Evolutionary conservation across 2,329 filamentous ascomycete genomes (phyloP), one percentile per base, ranked within the genome.

Genomic region (Scedosporium boydii): DNA sequence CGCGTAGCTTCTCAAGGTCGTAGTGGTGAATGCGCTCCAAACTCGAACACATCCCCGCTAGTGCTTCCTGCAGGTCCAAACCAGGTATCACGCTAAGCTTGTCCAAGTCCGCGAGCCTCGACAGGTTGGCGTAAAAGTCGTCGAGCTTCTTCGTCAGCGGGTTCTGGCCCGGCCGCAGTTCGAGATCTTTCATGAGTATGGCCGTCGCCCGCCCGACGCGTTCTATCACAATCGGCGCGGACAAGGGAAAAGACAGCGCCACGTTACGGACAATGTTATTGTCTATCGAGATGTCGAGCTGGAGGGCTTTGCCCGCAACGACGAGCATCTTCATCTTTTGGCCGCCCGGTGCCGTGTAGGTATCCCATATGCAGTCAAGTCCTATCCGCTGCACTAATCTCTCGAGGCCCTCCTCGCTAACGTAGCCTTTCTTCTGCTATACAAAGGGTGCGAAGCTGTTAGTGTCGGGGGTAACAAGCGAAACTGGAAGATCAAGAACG

Each of bases 371-470:
- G 62, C 79, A 81, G 64, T 88, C 86, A 46, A 89, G 76, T n/a
- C 87, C 88, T 61, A 87, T 80, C 62, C 84, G 80, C 68, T 84
- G 82, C 7, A 86, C 87, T 34, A 93, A 76, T 61, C 88, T 81
- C 71, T 89, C 86, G n/a, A 95, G 78, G 2, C 88, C 88, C 34
- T 88, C 85, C 69, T 90, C 87, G 67, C 88, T 90, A 44, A 93
- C 85, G 48, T 86, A 76, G 3, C 88, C 88, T 65, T 84, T 83
- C 67, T 73, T 77, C 63, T 78, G 74, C 71, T 76, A 38, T 7
- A 23, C 4, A 21, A 34, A 27, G 42, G 46, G 23, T 1, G 23
- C 6, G 14, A 26, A 61, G 21, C n/a, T 51, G 23, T 38, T 44
- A 16, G 12, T 53, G 7, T 5, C 12, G 18, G 23, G 7, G 7